Percentiles rank a stretch among this genome's conserved stretches.
Evolutionary conservation across 257 asterid genomes (phyloP).

Genomic region (Solanum tarapatanum): DNA sequence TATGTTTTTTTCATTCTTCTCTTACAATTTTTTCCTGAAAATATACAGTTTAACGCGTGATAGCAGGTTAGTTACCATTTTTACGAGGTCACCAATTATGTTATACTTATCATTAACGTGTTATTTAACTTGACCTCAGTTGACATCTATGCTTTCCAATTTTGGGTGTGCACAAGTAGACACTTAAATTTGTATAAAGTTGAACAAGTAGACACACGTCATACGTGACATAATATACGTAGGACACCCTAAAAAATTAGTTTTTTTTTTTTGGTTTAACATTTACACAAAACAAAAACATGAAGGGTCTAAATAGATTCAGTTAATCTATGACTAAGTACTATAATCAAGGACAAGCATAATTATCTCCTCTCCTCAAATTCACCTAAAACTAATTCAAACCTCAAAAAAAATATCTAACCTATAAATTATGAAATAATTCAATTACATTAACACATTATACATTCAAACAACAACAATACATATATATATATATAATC

Average conservation of each 20-base stretch:
- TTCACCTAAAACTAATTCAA: not conserved
- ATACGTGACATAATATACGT: not conserved
- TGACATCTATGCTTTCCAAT: accelerated
- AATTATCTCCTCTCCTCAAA: not conserved
- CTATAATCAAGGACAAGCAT: not conserved
- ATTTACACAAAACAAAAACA: not conserved
- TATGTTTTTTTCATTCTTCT: not conserved
- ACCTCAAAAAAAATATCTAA: not conserved
- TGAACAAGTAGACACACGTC: not conserved
- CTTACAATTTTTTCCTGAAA: not conserved
- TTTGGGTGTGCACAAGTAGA: not conserved
- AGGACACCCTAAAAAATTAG: too few species aligned
- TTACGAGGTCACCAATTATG: not conserved
- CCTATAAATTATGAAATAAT: not conserved
- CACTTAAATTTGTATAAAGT: too few species aligned
- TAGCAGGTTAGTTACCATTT: not conserved
- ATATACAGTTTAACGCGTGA: not conserved
- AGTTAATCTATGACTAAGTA: not conserved
- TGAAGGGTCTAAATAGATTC: not conserved
- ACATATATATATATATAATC: not conserved
- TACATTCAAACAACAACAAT: not conserved
- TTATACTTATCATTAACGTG: not conserved
- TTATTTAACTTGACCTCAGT: not conserved
- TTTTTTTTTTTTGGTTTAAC: not conserved
- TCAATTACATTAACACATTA: not conserved